These are phyloP conservation scores for Ascochyta clinopodiicola DNA, from an alignment of 2,329 filamentous ascomycete species.

Conservation along the genomic window DNA sequence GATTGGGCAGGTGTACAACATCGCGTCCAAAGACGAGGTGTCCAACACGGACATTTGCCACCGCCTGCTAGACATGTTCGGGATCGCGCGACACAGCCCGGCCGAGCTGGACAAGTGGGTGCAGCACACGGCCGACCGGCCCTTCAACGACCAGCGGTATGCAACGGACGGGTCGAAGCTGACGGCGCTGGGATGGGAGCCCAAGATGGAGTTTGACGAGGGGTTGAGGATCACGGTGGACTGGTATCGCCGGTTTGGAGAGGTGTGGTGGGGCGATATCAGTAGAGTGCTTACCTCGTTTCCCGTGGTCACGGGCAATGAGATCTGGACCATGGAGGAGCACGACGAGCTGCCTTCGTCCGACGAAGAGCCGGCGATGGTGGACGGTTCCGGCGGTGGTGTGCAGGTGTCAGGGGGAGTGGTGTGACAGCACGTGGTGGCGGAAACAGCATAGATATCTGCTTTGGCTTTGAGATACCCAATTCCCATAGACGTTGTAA, in stretches of 20 bases:
- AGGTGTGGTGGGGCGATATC: slow-evolving; percentile 52
- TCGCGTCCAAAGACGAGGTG: slow-evolving; percentile 78
- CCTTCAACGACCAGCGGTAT: slow-evolving; percentile 59
- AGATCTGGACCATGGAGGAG: slow-evolving; percentile 50
- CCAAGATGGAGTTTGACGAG: slow-evolving; percentile 45
- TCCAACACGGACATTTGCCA: slow-evolving; percentile 74
- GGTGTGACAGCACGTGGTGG: neutral
- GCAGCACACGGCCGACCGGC: slow-evolving; percentile 77
- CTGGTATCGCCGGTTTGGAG: slow-evolving; percentile 49
- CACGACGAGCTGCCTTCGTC: slow-evolving; percentile 46
- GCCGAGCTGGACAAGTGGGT: slow-evolving; percentile 68
- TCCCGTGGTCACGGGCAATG: slow-evolving; percentile 48
- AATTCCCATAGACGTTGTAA: neutral
- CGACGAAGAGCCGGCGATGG: slow-evolving; percentile 34
- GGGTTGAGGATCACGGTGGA: slow-evolving; percentile 47
- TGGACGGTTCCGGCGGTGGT: slow-evolving; percentile 6
- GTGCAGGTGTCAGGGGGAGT: slow-evolving; percentile 20
- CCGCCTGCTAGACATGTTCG: slow-evolving; percentile 69
- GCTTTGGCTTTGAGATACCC: slow-evolving; percentile 22
- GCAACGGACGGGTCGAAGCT: slow-evolving; percentile 50
- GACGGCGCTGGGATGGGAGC: slow-evolving; percentile 46
- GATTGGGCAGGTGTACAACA: slow-evolving; percentile 81
- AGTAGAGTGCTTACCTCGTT: slow-evolving; percentile 49
- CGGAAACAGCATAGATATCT: slow-evolving; percentile 3
- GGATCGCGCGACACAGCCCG: slow-evolving; percentile 52